Evolutionary conservation across 192 early-diverging fungal genomes (phyloP), one percentile per base, ranked within the genome.

Genomic region (Lobosporangium transversale): DNA sequence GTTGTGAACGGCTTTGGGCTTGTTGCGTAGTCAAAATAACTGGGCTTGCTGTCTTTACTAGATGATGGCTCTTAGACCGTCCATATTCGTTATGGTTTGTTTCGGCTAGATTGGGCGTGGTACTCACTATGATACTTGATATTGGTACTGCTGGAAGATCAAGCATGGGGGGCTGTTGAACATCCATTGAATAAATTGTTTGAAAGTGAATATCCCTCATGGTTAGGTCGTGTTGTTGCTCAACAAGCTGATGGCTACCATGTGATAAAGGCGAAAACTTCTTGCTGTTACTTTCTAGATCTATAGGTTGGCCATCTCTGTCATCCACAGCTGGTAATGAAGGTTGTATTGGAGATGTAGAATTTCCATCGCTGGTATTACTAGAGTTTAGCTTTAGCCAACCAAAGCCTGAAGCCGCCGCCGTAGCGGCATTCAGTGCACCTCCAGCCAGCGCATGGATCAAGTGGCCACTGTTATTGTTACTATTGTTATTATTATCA

Each of bases 131-230:
- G 15, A 15, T 1, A 36, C 32, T 35, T n/a, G 36, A 12, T 35
- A 14, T 42, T 21, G 40, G n/a, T n/a, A n/a, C n/a, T n/a, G n/a
- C n/a, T n/a, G n/a, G n/a, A n/a, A n/a, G n/a, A 37, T 53, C 37
- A 53, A 26, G 31, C 1, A 53, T 30, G 3, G 51, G 3, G 20
- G 32, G 17, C 27, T 0, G 33, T 20, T 31, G 37, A n/a, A 27
- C 44, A 3, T 75, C 55, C 23, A 15, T 30, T 36, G 62, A 50
- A 0, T 43, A 11, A 0, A 76, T 4, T 0, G 73, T 76, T 45
- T 76, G 73, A 42, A 76, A 76, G 30, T 76, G 27, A 53, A 76
- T 76, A 36, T 76, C 73, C 33, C 62, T 76, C 73, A 76, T 76
- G 4, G 73, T 76, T 32, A 76, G 31, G 40, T 76, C 73, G 27